Percentiles rank a stretch among this genome's conserved stretches.
Evolutionary conservation across 225 moss, liverwort and hornwort species (phyloP).

Genomic region (Marchantia polymorpha): DNA sequence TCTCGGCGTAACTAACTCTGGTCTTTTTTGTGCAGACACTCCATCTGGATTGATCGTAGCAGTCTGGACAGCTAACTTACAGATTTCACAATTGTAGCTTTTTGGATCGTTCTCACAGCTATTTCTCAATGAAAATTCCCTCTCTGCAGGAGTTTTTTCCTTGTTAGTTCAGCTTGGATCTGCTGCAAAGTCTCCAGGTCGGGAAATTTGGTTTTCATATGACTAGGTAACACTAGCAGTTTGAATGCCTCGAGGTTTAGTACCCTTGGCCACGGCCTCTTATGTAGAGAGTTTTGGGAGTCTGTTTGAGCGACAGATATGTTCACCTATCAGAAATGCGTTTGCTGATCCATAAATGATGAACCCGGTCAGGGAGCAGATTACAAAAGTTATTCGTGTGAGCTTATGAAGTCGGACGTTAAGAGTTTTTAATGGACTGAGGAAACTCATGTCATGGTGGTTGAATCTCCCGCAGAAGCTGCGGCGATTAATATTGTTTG

Average conservation of each 20-base stretch:
- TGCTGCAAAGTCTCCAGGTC: neutral
- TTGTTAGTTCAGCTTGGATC: neutral
- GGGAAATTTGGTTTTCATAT: neutral
- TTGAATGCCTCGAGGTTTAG: neutral
- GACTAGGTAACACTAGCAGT: neutral
- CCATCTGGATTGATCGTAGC: constrained; percentile 61
- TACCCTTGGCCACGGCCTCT: neutral
- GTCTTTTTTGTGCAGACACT: constrained; percentile 50
- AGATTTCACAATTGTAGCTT: neutral
- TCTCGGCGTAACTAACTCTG: neutral
- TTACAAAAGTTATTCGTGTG: no score
- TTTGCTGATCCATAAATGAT: no score
- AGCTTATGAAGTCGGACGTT: no score
- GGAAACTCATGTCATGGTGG: no score
- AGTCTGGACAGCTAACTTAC: neutral
- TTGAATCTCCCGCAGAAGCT: no score
- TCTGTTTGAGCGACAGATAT: neutral
- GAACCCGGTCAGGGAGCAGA: no score
- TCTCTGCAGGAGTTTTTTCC: neutral
- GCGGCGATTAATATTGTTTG: no score
- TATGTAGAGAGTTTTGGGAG: neutral
- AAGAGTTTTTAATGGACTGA: no score
- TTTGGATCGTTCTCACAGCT: neutral
- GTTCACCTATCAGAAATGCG: neutral
- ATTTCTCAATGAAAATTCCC: neutral